Base-by-base conservation (phyloP, 768 basidiomycete species). In the Cyclocybe aegerita region DNA sequence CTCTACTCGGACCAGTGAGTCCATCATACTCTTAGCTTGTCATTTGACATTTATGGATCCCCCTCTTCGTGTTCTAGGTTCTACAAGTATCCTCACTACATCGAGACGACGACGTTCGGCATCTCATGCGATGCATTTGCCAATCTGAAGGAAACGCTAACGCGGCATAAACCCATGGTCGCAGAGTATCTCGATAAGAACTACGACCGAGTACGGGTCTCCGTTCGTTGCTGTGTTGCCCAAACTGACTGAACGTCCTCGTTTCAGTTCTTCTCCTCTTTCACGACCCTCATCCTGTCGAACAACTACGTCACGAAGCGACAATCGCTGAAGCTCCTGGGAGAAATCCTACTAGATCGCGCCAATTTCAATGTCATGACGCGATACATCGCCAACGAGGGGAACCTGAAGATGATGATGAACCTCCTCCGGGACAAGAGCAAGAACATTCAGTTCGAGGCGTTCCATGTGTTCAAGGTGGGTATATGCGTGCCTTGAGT, bases 371-470 rank as follows among this genome's bases (percentile, higher is more conserved):
- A 80, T 58, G 92, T 98, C 63, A 99, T 99, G 97, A 98, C 97
- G 0, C 82, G 88, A 6, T 99, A 98, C 66, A 99, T 99, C 60
- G 83, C 92, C 7, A 87, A 86, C 62, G 97, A 98, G 65, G 88
- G 86, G 29, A 99, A 98, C 67, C 79, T 99, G 56, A 98, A 98
- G 86, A 92, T 96, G 88, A 97, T 99, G 93, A 99, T 99, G 97
- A 98, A 98, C 69, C 80, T 98, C 49, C 76, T 99, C 49, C 82
- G 95, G 54, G 93, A 98, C 67, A 97, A 95, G 81, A 98, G 95
- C 80, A 92, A 93, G 79, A 99, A 99, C 69, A 98, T 99, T 40
- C 97, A 99, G 68, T 99, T 98, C 50, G 97, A 99, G 67, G 96
- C 97, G 2, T 99, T 99, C 72, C 97, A 99, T 62, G 97, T 99